Evolutionary conservation across 139 green algal species (phyloP), one percentile per base, ranked within the genome.

Genomic region (Tetraselmis striata): DNA sequence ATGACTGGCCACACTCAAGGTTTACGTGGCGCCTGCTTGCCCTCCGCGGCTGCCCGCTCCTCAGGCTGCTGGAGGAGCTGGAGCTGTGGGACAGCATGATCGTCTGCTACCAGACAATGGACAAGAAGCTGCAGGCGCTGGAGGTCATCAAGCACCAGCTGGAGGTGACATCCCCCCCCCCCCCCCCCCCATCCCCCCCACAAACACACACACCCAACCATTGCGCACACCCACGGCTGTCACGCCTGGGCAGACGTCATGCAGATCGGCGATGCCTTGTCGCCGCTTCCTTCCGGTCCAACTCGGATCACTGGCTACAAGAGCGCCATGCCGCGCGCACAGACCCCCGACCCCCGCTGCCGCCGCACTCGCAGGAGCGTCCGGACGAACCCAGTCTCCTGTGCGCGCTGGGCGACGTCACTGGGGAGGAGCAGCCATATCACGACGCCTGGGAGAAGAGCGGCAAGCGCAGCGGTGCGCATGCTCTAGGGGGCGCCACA

Each of bases 31-130:
- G n/a, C n/a, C n/a, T n/a, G n/a, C n/a, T n/a, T n/a, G n/a, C n/a
- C n/a, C n/a, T n/a, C n/a, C n/a, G n/a, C n/a, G n/a, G n/a, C n/a
- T n/a, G n/a, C n/a, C n/a, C n/a, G n/a, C n/a, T n/a, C n/a, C n/a
- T 98, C 81, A 28, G 67, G 24, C 79, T 96, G 23, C 97, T 96
- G 79, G 95, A 98, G 88, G 59, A 80, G 18, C 85, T 96, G 77
- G 93, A 98, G 84, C 83, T 96, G 83, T 98, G 95, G 95, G 95
- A 98, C 83, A 80, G 82, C 67, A 86, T 97, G 0, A 93, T 97
- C 74, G 79, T 93, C 28, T 98, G 95, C 91, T 97, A 97, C 91
- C 88, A 87, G 27, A 85, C 98, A 82, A 85, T 98, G 79, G 91
- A 89, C 59, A 98, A 98, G 87, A 87, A 85, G 22, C 85, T 88